Conservation (phyloP, 345 rosid genomes). For the Citrus hindsii region DNA sequence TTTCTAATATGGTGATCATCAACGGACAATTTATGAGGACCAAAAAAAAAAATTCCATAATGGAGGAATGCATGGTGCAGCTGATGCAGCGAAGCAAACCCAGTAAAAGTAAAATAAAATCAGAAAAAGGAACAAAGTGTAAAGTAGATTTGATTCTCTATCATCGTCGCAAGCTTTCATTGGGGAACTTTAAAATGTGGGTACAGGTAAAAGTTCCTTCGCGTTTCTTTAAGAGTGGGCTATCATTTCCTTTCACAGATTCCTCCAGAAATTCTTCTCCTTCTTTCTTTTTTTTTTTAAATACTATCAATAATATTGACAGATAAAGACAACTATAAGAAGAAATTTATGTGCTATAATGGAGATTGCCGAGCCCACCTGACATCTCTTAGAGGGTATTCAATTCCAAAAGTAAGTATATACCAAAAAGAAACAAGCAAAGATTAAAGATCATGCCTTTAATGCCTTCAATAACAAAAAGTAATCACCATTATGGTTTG, state of each 20-base stretch:
- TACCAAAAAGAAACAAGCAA: slow-evolving; percentile 9
- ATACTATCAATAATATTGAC: not conserved
- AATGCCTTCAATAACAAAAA: slow-evolving; percentile 14
- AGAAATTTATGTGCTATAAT: not conserved
- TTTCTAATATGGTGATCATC: too few relatives aligned
- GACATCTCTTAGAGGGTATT: not conserved
- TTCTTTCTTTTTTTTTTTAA: not conserved
- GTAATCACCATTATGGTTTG: not conserved
- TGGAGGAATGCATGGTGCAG: too few relatives aligned
- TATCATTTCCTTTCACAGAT: slow-evolving; percentile 12
- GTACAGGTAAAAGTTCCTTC: not conserved
- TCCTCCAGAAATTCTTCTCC: not conserved
- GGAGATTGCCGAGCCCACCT: not conserved
- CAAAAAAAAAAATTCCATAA: too few relatives aligned
- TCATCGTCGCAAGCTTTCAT: not conserved
- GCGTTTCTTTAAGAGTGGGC: slow-evolving; percentile 26
- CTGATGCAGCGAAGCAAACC: too few relatives aligned
- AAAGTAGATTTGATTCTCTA: not conserved
- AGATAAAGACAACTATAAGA: not conserved
- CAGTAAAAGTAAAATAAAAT: not conserved
- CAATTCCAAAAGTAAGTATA: slow-evolving; percentile 10
- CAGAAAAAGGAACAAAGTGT: not conserved
- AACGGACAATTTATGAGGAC: too few relatives aligned
- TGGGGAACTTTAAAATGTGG: slow-evolving; percentile 10
- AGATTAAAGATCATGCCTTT: slow-evolving; percentile 12